Percentiles rank a stretch among this genome's conserved stretches.
phyloP scores from a whole-genome alignment of 2,329 filamentous ascomycete genomes.

The Rhynchosporium graminicola region DNA sequence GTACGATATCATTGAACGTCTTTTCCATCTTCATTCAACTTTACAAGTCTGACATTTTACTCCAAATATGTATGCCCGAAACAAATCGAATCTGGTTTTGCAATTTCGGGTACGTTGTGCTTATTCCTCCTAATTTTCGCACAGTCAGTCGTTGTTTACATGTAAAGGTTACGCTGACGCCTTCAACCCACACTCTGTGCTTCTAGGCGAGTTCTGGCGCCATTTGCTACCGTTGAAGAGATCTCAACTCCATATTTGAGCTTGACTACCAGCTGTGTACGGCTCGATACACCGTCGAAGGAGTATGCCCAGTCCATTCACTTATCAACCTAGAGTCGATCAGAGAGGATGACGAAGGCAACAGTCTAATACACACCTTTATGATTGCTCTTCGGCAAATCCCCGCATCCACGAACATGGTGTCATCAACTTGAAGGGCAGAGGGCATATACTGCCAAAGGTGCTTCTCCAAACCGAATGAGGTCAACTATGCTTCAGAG shows the following conservation, averaged over 20 bases:
- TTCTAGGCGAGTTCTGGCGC: neutral
- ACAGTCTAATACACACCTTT: neutral
- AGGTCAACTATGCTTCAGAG: neutral
- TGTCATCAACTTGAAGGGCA: neutral
- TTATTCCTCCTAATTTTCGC: neutral
- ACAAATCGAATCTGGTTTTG: slow-evolving; percentile 12
- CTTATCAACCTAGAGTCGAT: slow-evolving; percentile 1
- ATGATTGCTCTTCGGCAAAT: neutral
- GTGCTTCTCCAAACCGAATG: neutral
- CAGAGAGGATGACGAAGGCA: slow-evolving; percentile 1
- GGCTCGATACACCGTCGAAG: neutral
- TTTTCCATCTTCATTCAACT: neutral
- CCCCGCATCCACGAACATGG: too few species aligned
- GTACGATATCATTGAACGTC: too few species aligned
- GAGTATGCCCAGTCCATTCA: neutral
- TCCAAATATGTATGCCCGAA: slow-evolving; percentile 11
- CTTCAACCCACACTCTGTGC: neutral
- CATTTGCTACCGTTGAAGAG: neutral
- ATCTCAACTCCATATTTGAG: neutral
- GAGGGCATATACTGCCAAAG: neutral
- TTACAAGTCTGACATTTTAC: neutral
- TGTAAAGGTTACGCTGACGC: neutral
- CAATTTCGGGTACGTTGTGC: slow-evolving; percentile 13
- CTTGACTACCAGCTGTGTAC: neutral
- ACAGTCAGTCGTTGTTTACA: neutral